Evolutionary conservation across 805 yeast genomes (phyloP), one percentile per base, ranked within the genome.

Genomic region (Starmerella bombicola): DNA sequence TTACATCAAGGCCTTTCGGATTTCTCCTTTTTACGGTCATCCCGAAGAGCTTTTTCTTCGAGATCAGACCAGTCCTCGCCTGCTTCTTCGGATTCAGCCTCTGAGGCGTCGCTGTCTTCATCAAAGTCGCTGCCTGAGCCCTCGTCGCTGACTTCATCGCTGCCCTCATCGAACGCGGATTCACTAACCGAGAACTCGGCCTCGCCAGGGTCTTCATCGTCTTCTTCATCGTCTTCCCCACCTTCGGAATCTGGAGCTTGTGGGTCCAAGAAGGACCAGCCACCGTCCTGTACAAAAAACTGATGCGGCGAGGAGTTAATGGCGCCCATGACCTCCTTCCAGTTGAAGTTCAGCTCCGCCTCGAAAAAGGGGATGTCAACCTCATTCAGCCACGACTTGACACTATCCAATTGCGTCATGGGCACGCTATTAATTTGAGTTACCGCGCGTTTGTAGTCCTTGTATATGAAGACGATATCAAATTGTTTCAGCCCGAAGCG

Each of bases 331-430:
- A 91, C 86, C 19, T 85, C 78, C 12, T 76, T 68, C 98, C 98
- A 91, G 65, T 84, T 85, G 73, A 91, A 76, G 65, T 88, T 88
- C 64, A 91, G 80, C 33, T 93, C 86, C 40, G 96, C 95, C 55
- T 85, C 95, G 57, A 86, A 80, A 65, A 71, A 78, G 29, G 98
- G 95, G 48, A 91, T 80, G 60, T 91, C 98, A 56, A 91, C 94
- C 59, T 91, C 94, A n/a, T 94, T 83, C 45, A 91, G 68, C 98
- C 98, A 91, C 37, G 83, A 84, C 61, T 88, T 91, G 47, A 91
- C 81, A 57, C 81, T 88, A 58, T 91, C 98, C 42, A 91, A 65
- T 40, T 80, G 70, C 55, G 81, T 93, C 74, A 85, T 83, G 28
- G 97, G 96, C 45, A 91, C 84, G 3, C 97, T 85, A 60, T 88